Evolutionary conservation across 2,329 filamentous ascomycete species (phyloP).

Genomic region (Nothomitra cinnamomea): DNA sequence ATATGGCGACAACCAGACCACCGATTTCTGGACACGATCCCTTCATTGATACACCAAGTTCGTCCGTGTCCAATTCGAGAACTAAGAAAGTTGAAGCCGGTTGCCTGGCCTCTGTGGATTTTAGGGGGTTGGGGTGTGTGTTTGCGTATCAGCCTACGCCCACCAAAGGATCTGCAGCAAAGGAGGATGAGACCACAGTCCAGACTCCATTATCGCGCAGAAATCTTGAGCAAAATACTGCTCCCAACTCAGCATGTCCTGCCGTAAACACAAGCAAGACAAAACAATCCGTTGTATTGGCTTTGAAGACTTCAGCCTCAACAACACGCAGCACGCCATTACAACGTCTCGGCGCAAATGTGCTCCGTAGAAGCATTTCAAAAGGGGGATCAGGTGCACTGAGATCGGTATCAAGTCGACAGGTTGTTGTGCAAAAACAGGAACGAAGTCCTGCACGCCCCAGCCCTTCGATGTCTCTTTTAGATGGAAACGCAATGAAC

Average conservation of each 20-base stretch:
- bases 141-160: neutral
- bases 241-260: neutral
- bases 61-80: neutral
- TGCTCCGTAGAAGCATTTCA: neutral
- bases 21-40: slow-evolving; percentile 1
- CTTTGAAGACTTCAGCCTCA: slow-evolving; percentile 3
- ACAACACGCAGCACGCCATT: slow-evolving; percentile 16
- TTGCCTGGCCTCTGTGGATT: neutral
- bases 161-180: neutral
- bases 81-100: neutral
- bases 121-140: neutral
- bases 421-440: too few relatives aligned
- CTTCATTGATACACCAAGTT: neutral
- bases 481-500: too few relatives aligned
- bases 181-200: neutral
- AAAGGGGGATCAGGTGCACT: neutral
- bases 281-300: neutral
- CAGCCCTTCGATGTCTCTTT: neutral
- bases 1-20: slow-evolving; percentile 1
- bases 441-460: too few relatives aligned
- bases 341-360: slow-evolving; percentile 17
- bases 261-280: neutral
- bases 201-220: neutral
- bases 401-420: too few relatives aligned
- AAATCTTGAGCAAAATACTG: neutral